A percentile compares a stretch with the other conserved stretches of the same genome.
Conservation (phyloP, 2,329 filamentous ascomycete genomes). For the Calonectria honghensis region DNA sequence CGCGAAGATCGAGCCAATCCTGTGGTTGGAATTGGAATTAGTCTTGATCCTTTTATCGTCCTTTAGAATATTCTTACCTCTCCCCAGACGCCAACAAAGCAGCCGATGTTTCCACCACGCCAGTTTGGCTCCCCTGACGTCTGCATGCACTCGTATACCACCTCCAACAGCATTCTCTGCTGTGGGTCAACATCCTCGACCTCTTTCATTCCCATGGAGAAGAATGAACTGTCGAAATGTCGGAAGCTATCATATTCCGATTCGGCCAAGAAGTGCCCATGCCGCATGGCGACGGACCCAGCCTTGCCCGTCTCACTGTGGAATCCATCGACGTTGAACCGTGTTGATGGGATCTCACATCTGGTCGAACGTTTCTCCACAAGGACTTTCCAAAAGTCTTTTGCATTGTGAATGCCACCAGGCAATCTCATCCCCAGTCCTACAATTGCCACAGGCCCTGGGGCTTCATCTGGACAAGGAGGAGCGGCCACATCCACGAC, state of each 20-base stretch:
- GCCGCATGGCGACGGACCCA: not conserved
- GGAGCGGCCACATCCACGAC: not conserved
- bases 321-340: slow-evolving; percentile 2
- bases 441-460: not conserved
- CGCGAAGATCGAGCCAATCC: not conserved
- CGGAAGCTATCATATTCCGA: not conserved
- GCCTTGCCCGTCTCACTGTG: not conserved
- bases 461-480: not conserved
- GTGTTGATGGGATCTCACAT: not conserved
- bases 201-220: slow-evolving; percentile 1
- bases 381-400: not conserved
- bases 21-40: not conserved
- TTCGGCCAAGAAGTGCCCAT: not conserved
- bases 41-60: not conserved
- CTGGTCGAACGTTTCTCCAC: not conserved
- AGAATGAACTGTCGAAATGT: not conserved
- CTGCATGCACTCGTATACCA: not conserved
- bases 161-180: not conserved
- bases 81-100: not conserved
- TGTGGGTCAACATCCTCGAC: not conserved
- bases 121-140: not conserved
- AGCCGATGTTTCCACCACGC: not conserved
- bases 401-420: not conserved
- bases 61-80: not conserved
- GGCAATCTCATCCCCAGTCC: not conserved